Conservation (phyloP, 2,329 filamentous ascomycete species). For the Cytospora piceicola region DNA sequence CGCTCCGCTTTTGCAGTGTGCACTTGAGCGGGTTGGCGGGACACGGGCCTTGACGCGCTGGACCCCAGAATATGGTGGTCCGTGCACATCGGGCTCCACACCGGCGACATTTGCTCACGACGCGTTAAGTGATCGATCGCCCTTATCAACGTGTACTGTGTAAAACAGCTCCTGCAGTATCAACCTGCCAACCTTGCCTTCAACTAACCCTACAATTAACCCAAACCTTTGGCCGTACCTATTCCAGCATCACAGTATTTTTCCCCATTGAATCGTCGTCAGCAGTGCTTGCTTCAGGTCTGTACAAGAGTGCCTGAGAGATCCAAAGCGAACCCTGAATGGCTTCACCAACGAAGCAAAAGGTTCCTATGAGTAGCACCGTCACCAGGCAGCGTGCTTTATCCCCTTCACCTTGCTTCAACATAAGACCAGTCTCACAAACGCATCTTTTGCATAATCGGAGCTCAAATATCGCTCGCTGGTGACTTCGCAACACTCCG, state of each 20-base stretch:
- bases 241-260: no score
- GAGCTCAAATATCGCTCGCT: neutral
- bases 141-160: no score
- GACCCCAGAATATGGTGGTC: neutral
- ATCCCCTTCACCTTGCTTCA: neutral
- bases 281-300: no score
- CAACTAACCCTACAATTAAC: no score
- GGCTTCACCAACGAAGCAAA: no score
- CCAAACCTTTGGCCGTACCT: no score
- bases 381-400: neutral
- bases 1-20: slow-evolving; percentile 3
- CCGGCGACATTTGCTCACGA: neutral
- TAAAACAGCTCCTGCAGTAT: no score
- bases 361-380: no score
- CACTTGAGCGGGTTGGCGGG: slow-evolving; percentile 5
- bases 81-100: neutral
- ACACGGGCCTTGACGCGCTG: neutral
- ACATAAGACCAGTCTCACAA: neutral
- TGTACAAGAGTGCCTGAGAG: neutral
- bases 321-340: no score
- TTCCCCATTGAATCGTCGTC: no score
- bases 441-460: neutral
- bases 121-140: neutral
- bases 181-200: no score
- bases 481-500: no score